Evolutionary conservation across 768 basidiomycete species (phyloP), one percentile per base, ranked within the genome.

Genomic region (Boletus rufocinnamomeus): DNA sequence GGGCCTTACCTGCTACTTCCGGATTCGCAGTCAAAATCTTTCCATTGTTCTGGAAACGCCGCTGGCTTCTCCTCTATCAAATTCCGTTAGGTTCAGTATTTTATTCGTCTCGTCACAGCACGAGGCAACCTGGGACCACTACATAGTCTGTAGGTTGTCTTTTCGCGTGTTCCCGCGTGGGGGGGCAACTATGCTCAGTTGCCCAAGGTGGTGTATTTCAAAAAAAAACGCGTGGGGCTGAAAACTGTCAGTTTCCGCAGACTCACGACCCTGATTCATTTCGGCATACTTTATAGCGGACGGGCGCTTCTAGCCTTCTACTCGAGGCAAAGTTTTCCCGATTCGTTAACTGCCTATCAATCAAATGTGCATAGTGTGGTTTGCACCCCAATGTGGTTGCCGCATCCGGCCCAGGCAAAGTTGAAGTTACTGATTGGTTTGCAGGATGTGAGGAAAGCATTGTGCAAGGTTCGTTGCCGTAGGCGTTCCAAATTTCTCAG

Each of bases 231-330:
- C 25, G 40, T 32, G 52, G 46, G 51, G 41, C 43, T 25, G 19
- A 46, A 49, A 53, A 35, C 27, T 19, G 10, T 28, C 50, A 45
- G 8, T 52, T 57, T 57, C 49, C 57, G 23, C 58, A 58, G 37
- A 46, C 45, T 9, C 21, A n/a, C 59, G 62, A 50, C 67, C 69
- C 69, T 72, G 68, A 58, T 65, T 72, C 70, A 70, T 70, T 70
- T 70, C 69, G 69, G 69, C 60, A 57, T 58, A 7, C 54, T 56
- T 60, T 23, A 54, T 52, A 7, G 62, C 64, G 64, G 67, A 57
- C 50, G 48, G 40, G 55, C 45, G 50, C 53, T 57, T 27, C 35
- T 13, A 2, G 28, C n/a, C 40, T 57, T 61, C 56, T 30, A 45
- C 61, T 59, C 60, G 49, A 71, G 54, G 60, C 46, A 52, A 43